A percentile compares a stretch with the other conserved stretches of the same genome.
Evolutionary conservation across 768 basidiomycete genomes (phyloP).

Genomic region (Tulasnella sp.): DNA sequence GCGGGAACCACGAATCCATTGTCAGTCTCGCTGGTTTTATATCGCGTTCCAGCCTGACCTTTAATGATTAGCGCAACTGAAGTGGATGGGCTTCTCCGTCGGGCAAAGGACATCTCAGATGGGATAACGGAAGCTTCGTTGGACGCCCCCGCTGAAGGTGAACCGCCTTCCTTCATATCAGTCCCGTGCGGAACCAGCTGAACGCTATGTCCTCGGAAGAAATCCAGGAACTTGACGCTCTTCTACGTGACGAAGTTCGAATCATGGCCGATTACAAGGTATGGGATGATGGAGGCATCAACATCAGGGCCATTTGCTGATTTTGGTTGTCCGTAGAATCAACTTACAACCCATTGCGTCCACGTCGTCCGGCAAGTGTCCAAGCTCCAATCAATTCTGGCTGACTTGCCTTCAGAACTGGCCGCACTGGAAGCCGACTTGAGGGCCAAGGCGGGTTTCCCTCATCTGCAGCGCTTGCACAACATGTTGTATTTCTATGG

Average conservation of each 20-base stretch:
- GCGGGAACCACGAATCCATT: constrained; percentile 39
- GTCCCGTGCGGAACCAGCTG: background rate
- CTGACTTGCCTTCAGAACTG: constrained; percentile 60
- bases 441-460: constrained; percentile 70
- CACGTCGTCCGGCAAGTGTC: constrained; percentile 66
- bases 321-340: constrained; percentile 44
- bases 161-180: background rate
- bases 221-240: constrained; percentile 53
- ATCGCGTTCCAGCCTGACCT: constrained; percentile 11
- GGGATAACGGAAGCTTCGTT: constrained; percentile 34
- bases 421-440: constrained; percentile 62
- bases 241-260: constrained; percentile 54
- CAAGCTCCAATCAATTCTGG: constrained; percentile 69
- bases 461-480: constrained; percentile 85
- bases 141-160: constrained; percentile 11
- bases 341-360: constrained; percentile 61
- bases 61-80: constrained; percentile 47
- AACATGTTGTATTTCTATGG: constrained; percentile 89
- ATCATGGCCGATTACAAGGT: constrained; percentile 44
- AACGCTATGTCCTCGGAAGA: constrained; percentile 35
- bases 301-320: background rate
- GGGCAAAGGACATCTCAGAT: constrained; percentile 54
- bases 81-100: constrained; percentile 45
- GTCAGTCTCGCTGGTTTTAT: constrained; percentile 32
- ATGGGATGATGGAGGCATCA: background rate